Percentiles rank a stretch among this genome's conserved stretches.
phyloP scores from a whole-genome alignment of 257 asterid species.

The Lycium barbarum region DNA sequence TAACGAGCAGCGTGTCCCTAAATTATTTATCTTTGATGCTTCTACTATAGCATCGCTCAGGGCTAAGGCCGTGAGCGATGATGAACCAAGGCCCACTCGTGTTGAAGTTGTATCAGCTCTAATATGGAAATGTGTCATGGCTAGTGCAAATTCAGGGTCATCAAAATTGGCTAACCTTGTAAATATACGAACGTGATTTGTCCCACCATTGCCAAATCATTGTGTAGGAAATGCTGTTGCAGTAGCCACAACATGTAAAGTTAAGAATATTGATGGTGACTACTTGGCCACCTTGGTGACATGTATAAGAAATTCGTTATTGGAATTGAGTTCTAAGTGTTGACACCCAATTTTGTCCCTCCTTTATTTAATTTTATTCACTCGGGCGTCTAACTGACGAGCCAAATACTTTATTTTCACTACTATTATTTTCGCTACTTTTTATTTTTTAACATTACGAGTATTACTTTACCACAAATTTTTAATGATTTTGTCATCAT shows the following conservation, averaged over 20 bases:
- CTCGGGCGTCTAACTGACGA: too few relatives aligned
- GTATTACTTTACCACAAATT: too few relatives aligned
- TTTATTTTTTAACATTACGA: too few relatives aligned
- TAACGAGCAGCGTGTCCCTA: background rate
- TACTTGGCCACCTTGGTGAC: background rate
- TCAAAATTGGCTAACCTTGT: background rate
- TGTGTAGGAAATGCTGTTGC: background rate
- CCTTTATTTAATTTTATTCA: too few relatives aligned
- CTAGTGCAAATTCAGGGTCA: background rate
- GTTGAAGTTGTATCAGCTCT: background rate
- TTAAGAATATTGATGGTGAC: background rate
- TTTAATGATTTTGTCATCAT: too few relatives aligned
- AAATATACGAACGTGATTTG: background rate
- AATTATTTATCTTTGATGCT: background rate
- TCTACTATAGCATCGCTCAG: background rate
- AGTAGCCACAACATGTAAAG: background rate
- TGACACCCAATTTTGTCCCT: too few relatives aligned
- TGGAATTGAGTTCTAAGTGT: background rate
- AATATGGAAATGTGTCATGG: background rate
- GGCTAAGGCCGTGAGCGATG: background rate
- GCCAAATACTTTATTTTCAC: too few relatives aligned
- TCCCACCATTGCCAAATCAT: background rate
- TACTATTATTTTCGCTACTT: too few relatives aligned
- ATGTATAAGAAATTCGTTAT: background rate
- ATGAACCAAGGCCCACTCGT: background rate